phyloP scores from a whole-genome alignment of 2,329 filamentous ascomycete genomes.

The Capronia epimyces region DNA sequence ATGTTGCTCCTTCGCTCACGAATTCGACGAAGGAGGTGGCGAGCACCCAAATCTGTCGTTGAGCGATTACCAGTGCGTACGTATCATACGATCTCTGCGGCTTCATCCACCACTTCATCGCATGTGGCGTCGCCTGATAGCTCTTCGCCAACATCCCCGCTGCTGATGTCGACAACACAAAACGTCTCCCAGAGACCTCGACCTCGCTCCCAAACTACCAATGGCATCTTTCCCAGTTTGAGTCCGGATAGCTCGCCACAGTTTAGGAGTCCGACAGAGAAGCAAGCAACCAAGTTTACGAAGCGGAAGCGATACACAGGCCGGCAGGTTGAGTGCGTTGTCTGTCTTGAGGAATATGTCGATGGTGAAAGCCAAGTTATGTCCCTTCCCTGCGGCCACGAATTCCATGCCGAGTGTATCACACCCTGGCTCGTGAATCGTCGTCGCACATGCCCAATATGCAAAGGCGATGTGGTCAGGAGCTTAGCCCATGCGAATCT shows the following conservation, averaged over 20 bases:
- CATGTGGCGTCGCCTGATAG: slow-evolving; percentile 59
- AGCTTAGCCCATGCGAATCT: slow-evolving; percentile 48
- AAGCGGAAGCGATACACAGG: slow-evolving; percentile 55
- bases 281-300: slow-evolving; percentile 30
- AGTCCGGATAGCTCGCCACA: slow-evolving; percentile 11
- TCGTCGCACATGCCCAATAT: slow-evolving; percentile 95
- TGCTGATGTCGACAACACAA: slow-evolving; percentile 57
- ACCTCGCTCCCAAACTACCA: slow-evolving; percentile 37
- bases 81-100: slow-evolving; percentile 74
- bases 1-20: slow-evolving; percentile 80
- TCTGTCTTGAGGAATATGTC: slow-evolving; percentile 93
- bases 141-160: slow-evolving; percentile 70
- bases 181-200: slow-evolving; percentile 33
- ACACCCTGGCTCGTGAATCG: slow-evolving; percentile 96
- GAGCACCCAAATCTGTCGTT: slow-evolving; percentile 94
- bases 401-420: slow-evolving; percentile 97
- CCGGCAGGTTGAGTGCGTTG: slow-evolving; percentile 79
- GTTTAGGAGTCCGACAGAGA: slow-evolving; percentile 28
- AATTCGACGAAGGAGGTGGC: slow-evolving; percentile 83
- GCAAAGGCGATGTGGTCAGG: slow-evolving; percentile 89
- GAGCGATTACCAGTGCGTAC: slow-evolving; percentile 91
- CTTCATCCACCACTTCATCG: slow-evolving; percentile 53
- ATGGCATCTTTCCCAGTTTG: slow-evolving; percentile 30
- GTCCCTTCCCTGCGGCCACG: slow-evolving; percentile 94
- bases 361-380: slow-evolving; percentile 93